Conservation (phyloP, 1,284 basidiomycete genomes). For the Melampsora americana region DNA sequence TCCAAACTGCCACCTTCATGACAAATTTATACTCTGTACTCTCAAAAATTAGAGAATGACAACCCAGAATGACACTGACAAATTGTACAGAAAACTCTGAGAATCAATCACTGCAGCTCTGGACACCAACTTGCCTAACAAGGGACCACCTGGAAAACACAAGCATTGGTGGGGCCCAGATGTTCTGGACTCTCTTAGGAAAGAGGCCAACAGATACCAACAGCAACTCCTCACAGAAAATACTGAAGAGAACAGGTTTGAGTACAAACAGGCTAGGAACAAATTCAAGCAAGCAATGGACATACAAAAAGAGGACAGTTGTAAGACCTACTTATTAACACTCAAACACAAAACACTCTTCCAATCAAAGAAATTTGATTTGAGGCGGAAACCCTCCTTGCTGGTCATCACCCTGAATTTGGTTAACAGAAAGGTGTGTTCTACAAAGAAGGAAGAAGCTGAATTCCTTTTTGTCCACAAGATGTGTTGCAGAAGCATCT, state of each 20-base stretch:
- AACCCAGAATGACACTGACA: not conserved
- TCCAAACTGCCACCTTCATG: not conserved
- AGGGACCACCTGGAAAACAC: not conserved
- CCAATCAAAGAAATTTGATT: not conserved
- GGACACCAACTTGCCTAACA: not conserved
- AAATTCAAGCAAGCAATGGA: not conserved
- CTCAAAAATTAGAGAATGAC: not conserved
- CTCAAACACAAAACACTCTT: not conserved
- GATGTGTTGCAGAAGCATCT: not conserved
- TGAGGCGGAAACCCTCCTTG: not conserved
- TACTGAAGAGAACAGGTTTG: not conserved
- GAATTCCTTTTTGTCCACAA: not conserved
- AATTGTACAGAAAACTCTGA: not conserved
- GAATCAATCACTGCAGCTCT: not conserved
- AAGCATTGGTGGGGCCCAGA: not conserved
- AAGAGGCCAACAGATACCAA: not conserved
- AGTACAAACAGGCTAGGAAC: no score
- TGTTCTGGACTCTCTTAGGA: not conserved
- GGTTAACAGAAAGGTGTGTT: not conserved
- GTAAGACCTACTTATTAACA: not conserved
- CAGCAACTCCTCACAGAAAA: not conserved
- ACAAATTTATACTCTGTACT: not conserved
- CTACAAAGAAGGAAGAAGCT: not conserved
- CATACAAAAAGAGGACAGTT: not conserved
- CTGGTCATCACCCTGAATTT: not conserved